These are phyloP conservation scores for Cadophora gregata DNA, from an alignment of 2,329 filamentous ascomycete genomes.

Conservation along the genomic window DNA sequence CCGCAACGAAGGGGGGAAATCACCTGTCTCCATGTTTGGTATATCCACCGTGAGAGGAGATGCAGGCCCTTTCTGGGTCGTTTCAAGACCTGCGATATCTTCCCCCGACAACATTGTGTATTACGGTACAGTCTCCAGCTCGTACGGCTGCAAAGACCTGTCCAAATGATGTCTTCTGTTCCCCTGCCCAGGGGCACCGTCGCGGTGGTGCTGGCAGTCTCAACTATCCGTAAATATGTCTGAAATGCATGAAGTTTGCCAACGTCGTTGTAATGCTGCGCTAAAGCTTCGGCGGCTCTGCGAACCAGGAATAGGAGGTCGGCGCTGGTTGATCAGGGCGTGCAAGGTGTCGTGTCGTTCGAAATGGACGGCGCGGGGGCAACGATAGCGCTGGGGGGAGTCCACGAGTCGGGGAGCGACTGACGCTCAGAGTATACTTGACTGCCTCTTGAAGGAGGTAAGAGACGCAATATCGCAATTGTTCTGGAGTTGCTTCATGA, in stretches of 20 bases:
- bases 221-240: slow-evolving; percentile 5
- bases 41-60: slow-evolving; percentile 22
- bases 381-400: not conserved
- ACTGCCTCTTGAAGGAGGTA: not conserved
- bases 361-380: not conserved
- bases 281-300: too few species aligned
- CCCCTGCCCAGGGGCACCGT: not conserved
- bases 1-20: not conserved
- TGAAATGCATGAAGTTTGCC: not conserved
- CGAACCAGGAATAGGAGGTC: not conserved
- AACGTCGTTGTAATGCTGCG: not conserved
- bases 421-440: not conserved
- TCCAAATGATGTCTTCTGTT: not conserved
- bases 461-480: too few species aligned
- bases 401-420: not conserved
- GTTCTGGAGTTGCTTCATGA: not conserved
- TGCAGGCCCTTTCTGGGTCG: slow-evolving; percentile 2
- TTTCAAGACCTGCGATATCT: not conserved
- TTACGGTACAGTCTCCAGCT: not conserved
- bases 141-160: not conserved
- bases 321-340: not conserved
- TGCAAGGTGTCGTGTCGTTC: not conserved
- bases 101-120: slow-evolving; percentile 15
- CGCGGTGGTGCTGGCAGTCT: not conserved
- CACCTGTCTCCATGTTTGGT: slow-evolving; percentile 1